These are phyloP conservation scores for Neurospora crassa DNA, from an alignment of 2,329 filamentous ascomycete species.

Conservation along the genomic window DNA sequence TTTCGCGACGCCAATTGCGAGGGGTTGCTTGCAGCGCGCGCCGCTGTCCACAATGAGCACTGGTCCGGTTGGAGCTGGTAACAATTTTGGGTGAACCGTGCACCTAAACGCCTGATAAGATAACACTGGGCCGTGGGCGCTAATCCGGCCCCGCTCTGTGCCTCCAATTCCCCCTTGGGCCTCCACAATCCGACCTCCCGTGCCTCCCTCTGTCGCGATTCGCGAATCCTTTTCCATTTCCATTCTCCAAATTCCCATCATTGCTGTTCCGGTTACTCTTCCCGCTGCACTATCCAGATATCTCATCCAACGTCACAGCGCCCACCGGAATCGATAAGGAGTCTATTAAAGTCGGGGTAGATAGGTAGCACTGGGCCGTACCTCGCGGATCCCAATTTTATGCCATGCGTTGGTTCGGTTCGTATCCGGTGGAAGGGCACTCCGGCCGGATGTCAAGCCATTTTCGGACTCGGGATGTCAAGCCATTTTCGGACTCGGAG, in stretches of 20 bases:
- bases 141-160: not conserved
- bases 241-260: not conserved
- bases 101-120: not conserved
- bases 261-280: not conserved
- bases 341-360: not conserved
- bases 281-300: not conserved
- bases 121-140: not conserved
- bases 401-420: not conserved
- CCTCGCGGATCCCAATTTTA: not conserved
- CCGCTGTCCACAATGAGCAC: not conserved
- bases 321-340: not conserved
- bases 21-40: not conserved
- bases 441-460: not conserved
- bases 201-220: not conserved
- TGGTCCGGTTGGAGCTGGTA: not conserved
- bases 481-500: not conserved
- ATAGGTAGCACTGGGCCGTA: not conserved
- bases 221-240: not conserved
- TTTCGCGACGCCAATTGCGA: not conserved
- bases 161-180: not conserved
- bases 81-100: not conserved
- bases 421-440: not conserved
- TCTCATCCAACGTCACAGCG: not conserved
- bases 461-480: not conserved
- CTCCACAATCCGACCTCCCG: not conserved